A percentile compares a stretch with the other conserved stretches of the same genome.
Evolutionary conservation across 495 filamentous ascomycete species (phyloP).

Genomic region (Oidiodendron maius): DNA sequence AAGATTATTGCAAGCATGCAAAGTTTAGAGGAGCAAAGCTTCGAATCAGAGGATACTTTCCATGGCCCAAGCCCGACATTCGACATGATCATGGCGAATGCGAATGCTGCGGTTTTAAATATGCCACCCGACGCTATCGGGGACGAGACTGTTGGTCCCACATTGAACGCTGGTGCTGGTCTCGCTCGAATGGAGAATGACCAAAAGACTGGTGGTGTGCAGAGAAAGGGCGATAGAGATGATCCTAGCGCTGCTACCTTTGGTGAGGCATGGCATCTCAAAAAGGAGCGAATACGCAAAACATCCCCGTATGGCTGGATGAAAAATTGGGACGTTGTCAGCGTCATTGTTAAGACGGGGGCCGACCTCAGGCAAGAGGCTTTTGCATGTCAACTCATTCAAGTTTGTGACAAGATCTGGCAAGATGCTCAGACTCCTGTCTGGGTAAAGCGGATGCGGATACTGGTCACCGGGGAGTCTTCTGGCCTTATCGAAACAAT

Average conservation of each 20-base stretch:
- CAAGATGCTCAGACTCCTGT: conserved; percentile 62
- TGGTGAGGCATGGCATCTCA: conserved; percentile 69
- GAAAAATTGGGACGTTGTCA: conserved; percentile 74
- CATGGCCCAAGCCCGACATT: conserved; percentile 63
- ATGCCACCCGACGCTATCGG: conserved; percentile 37
- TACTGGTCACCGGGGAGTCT: conserved; percentile 71
- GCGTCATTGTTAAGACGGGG: conserved; percentile 76
- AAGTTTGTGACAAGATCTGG: conserved; percentile 71
- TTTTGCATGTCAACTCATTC: conserved; percentile 72
- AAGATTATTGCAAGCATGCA: conserved; percentile 83
- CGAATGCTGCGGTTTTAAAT: conserved; percentile 30
- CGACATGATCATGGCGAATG: conserved; percentile 51
- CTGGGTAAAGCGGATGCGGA: conserved; percentile 76
- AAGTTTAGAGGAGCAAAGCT: conserved; percentile 72
- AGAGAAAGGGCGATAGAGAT: conserved; percentile 68
- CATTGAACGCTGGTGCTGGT: conserved; percentile 55
- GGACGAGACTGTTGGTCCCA: conserved; percentile 19
- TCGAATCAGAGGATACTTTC: conserved; percentile 50
- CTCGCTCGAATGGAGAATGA: conserved; percentile 78
- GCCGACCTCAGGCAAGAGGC: conserved; percentile 72
- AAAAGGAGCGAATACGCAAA: conserved; percentile 70
- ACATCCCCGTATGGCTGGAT: conserved; percentile 72
- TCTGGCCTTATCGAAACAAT: conserved; percentile 77
- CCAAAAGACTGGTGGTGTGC: conserved; percentile 68
- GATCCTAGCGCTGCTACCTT: conserved; percentile 77